These are phyloP conservation scores for Populus davidiana DNA, from an alignment of 345 rosid species.

Conservation along the genomic window DNA sequence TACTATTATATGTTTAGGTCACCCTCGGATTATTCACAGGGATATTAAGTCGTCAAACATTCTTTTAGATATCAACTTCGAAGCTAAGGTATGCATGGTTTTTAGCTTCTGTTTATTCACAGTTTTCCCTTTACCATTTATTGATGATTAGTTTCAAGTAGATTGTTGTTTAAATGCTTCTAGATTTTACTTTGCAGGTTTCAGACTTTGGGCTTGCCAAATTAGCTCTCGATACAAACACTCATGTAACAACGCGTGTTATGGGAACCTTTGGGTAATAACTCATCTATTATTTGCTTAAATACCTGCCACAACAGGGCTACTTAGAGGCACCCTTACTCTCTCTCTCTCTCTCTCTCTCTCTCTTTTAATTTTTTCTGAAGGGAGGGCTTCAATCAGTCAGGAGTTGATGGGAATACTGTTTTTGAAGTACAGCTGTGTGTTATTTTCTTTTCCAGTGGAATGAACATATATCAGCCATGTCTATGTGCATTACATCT, in stretches of 20 bases:
- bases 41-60: slow-evolving; percentile 96
- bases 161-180: slow-evolving; percentile 22
- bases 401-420: not conserved
- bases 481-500: slow-evolving; percentile 8
- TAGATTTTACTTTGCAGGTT: slow-evolving; percentile 54
- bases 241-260: slow-evolving; percentile 87
- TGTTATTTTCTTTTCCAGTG: not conserved
- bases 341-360: not conserved
- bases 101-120: not conserved
- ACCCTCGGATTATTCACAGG: slow-evolving; percentile 92
- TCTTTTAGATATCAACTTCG: slow-evolving; percentile 84
- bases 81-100: slow-evolving; percentile 56
- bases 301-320: not conserved
- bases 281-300: slow-evolving; percentile 6
- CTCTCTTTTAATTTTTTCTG: not conserved
- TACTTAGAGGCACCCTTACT: not conserved
- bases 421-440: not conserved
- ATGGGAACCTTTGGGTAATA: slow-evolving; percentile 98
- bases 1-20: slow-evolving; percentile 41
- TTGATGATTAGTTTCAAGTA: not conserved
- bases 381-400: not conserved
- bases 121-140: slow-evolving; percentile 11
- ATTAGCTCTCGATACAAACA: slow-evolving; percentile 78
- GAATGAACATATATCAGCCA: not conserved
- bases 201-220: slow-evolving; percentile 98